Evolutionary conservation across 139 green algal genomes (phyloP).

Genomic region (Spirogloea muscicola): DNA sequence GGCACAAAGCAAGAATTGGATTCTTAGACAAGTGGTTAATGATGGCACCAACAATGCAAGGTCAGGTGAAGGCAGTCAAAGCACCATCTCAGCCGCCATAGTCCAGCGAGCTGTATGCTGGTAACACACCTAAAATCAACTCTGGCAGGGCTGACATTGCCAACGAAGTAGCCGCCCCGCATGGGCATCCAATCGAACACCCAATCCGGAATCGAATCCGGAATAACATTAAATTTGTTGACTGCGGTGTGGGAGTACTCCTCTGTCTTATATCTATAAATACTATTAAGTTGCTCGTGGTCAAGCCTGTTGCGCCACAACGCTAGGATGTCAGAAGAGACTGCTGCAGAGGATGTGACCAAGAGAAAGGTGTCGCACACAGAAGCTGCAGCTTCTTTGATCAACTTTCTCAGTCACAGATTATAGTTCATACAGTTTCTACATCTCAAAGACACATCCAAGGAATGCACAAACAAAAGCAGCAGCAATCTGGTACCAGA

Average conservation of each 20-base stretch:
- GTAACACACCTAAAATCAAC: slow-evolving; percentile 46
- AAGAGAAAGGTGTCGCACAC: not conserved
- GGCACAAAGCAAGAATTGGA: too few relatives aligned
- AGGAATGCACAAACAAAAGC: not conserved
- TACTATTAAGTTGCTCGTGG: slow-evolving; percentile 38
- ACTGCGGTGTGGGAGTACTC: slow-evolving; percentile 48
- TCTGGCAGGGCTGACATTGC: slow-evolving; percentile 40
- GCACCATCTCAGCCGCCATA: too few relatives aligned
- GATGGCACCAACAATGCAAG: too few relatives aligned
- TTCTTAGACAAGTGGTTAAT: too few relatives aligned
- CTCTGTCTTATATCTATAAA: slow-evolving; percentile 49
- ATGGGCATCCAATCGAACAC: slow-evolving; percentile 42
- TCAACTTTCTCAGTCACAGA: not conserved
- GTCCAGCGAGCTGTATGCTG: too few relatives aligned
- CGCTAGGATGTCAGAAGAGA: not conserved
- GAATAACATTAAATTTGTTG: slow-evolving; percentile 48
- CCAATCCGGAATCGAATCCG: slow-evolving; percentile 49
- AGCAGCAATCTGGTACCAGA: not conserved
- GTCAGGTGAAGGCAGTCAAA: too few relatives aligned
- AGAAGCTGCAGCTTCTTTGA: too few relatives aligned
- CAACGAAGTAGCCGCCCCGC: slow-evolving; percentile 45
- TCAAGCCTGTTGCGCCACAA: slow-evolving; percentile 20
- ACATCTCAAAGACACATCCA: too few relatives aligned
- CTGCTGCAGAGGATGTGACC: not conserved
- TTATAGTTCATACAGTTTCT: too few relatives aligned